Evolutionary conservation across 805 yeast species (phyloP), one percentile per base, ranked within the genome.

Genomic region (Starmera dryadoides): DNA sequence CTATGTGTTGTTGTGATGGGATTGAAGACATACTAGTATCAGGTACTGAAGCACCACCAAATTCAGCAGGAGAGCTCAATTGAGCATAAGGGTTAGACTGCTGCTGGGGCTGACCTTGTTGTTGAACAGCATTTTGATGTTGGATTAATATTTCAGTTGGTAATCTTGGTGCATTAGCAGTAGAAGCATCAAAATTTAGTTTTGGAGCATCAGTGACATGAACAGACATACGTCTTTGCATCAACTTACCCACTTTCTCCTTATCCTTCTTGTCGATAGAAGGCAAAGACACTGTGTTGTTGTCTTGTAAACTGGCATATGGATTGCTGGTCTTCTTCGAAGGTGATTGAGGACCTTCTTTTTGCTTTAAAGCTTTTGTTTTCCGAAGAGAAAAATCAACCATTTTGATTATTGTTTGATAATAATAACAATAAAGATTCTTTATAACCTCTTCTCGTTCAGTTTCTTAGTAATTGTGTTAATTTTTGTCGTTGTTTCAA

Each of bases 141-240:
- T 47, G 48, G 7, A 34, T 23, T 18, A 49, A 33, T 4, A 57
- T 43, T 16, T 47, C 48, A 4, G 37, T 35, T 2, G 66, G 66
- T 20, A 62, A 36, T 2, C 62, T 47, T 8, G 64, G 65, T 6
- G 49, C 50, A n/a, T 34, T 32, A 0, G 22, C 11, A 35, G 32
- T 11, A 40, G 41, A 4, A 43, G 41, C 25, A 30, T 31, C 22
- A n/a, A 35, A 35, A 1, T 19, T 31, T 25, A 19, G 34, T 16
- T 32, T 32, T 14, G 34, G 18, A 14, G 34, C 34, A 35, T 30
- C 43, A 47, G 37, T 47, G 40, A 42, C 62, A 40, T 65, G 69
- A 25, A 70, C 58, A 3, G 75, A 69, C 43, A 70, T 56, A 41
- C 75, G 52, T 38, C 75, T 52, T 39, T 69, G 69, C 64, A 67